Evolutionary conservation across 1,139 yeast genomes (phyloP), one percentile per base, ranked within the genome.

Genomic region (Eremothecium cymbalariae): DNA sequence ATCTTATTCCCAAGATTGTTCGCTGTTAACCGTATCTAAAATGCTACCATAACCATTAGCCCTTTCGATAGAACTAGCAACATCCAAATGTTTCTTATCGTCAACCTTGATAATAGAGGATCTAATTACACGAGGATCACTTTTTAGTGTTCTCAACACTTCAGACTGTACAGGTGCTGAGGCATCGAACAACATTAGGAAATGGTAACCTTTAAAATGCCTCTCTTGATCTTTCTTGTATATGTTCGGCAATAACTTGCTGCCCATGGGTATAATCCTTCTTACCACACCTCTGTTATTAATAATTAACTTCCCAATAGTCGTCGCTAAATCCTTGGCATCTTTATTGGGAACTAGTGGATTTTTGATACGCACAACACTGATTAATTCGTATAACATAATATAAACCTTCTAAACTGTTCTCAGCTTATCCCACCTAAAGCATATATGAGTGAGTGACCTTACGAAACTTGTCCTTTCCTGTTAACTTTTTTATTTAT

Each of bases 251-350:
- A 90, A 70, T 25, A 77, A 77, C 42, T 74, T 72, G 32, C 78
- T 72, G 1, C 96, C 96, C 60, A 86, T 63, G 45, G 88, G 80
- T 36, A 82, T 73, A 35, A 88, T 74, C 44, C 76, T 78, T 56
- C 97, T 73, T 29, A 90, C 76, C 12, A 90, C 86, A 34, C 98
- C 98, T 69, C 95, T 83, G 60, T 90, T 86, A 44, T 78, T 74
- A 42, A 90, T 72, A 28, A 90, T 74, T 54, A 85, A 68, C 55
- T 76, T 80, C 14, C 97, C 97, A 20, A 86, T 70, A 5, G 94
- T 83, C 13, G 77, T 68, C n/a, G 79, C 81, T 28, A 57, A 50
- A 55, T 70, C 72, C 45, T 68, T 74, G 8, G 90, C 90, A 49
- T 82, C 93, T 31, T 67, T 62, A 37, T 72, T 69, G 30, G 71